These are phyloP conservation scores for Cymbopogon flexuosus DNA, from an alignment of 202 grass and related monocot species.

Conservation along the genomic window DNA sequence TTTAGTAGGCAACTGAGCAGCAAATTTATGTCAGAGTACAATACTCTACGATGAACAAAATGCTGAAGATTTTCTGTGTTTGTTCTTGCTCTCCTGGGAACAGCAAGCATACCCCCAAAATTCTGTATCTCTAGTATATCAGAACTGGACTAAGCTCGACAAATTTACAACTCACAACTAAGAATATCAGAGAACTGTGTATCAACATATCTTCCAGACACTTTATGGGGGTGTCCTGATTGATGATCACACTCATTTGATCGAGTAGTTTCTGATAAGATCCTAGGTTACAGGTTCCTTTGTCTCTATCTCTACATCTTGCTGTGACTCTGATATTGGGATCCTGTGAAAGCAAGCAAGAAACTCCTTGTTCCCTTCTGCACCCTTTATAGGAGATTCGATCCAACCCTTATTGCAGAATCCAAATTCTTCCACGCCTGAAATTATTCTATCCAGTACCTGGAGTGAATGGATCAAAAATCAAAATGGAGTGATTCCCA, in stretches of 20 bases:
- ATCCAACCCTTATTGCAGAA: conserved; percentile 81
- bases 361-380: conserved; percentile 88
- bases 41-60: not conserved
- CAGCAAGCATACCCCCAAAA: not conserved
- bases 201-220: not conserved
- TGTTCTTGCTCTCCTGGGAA: not conserved
- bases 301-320: not conserved
- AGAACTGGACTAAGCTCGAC: not conserved
- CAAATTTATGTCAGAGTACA: not conserved
- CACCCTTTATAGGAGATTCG: conserved; percentile 79
- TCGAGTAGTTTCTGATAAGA: not conserved
- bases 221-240: not conserved
- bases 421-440: conserved; percentile 75
- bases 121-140: not conserved
- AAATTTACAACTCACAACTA: not conserved
- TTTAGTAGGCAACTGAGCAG: not conserved
- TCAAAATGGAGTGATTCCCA: not conserved
- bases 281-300: not conserved
- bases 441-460: conserved; percentile 87
- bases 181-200: not conserved
- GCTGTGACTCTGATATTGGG: not conserved
- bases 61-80: not conserved
- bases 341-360: conserved; percentile 78
- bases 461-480: conserved; percentile 22
- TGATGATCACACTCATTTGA: not conserved